Evolutionary conservation across 2,329 filamentous ascomycete genomes (phyloP), one percentile per base, ranked within the genome.

Genomic region (Phoma herbarum): DNA sequence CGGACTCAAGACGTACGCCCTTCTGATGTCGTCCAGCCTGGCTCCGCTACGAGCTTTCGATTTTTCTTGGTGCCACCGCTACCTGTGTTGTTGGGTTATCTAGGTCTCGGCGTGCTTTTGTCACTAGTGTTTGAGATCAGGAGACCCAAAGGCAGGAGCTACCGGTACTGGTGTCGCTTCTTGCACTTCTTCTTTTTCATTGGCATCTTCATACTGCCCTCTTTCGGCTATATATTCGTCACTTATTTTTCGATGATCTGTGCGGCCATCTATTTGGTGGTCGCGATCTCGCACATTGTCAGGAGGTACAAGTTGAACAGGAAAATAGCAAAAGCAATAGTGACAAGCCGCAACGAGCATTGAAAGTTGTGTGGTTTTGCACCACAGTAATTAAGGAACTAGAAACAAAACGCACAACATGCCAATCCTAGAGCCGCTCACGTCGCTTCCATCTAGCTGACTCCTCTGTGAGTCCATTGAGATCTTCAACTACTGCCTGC

Each of bases 1-100:
- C 35, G 31, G n/a, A 49, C 39, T 4, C 52, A 50, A 23, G 39
- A 49, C 20, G 11, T 53, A 7, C 51, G 51, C n/a, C 51, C 51
- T 4, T 41, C 42, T 14, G 51, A 53, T 4, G n/a, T 53, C 4
- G 16, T 53, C 23, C 46, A 33, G 29, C 12, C 43, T 18, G 14
- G 20, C 18, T 20, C 25, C 4, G 22, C 25, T n/a, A 12, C 16
- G 12, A 48, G 37, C 23, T 50, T 48, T 18, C 28, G n/a, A 4
- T 56, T 49, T 22, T n/a, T 29, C 3, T 8, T 56, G 11, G 52
- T 48, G 10, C 52, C 45, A 9, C 52, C 45, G 2, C 12, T 56
- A 4, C 52, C 39, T n/a, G 25, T 50, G 3, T 9, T 56, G 12
- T 11, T 56, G 2, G 52, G 52, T 2, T 56, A 44, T 22, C 12